Conservation (phyloP, 1,139 yeast genomes). For the Pichia kudriavzevii region DNA sequence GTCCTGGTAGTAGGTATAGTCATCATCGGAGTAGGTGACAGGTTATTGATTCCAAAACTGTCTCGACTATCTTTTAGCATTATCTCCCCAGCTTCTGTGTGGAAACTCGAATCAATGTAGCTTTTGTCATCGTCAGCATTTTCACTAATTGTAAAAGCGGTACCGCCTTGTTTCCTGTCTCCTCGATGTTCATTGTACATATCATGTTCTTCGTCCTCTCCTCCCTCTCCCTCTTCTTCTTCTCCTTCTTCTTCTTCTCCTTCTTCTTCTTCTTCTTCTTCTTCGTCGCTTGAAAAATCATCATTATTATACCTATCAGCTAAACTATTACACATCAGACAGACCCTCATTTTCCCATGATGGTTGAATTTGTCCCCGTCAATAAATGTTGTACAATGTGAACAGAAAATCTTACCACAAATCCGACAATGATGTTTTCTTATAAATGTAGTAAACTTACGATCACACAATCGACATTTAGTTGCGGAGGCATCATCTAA, state of each 20-base stretch:
- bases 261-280: constrained; percentile 21
- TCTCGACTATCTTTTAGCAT: too few species aligned
- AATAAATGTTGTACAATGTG: constrained; percentile 73
- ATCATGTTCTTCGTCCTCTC: constrained; percentile 1
- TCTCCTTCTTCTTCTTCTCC: neutral
- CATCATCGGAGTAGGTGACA: constrained; percentile 73
- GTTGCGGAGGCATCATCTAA: constrained; percentile 53
- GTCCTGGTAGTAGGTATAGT: constrained; percentile 77
- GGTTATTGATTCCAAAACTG: too few species aligned
- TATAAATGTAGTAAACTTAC: constrained; percentile 59
- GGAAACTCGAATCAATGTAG: too few species aligned
- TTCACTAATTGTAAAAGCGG: too few species aligned
- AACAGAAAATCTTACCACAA: constrained; percentile 93
- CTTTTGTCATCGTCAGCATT: too few species aligned
- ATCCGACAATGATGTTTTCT: constrained; percentile 92
- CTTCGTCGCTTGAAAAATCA: constrained; percentile 57
- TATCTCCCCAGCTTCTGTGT: too few species aligned
- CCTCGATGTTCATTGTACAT: too few species aligned
- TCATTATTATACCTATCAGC: constrained; percentile 51
- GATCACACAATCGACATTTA: constrained; percentile 50
- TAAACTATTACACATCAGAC: constrained; percentile 65
- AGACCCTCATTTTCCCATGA: constrained; percentile 68
- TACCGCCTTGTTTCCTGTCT: too few species aligned
- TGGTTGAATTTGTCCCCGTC: constrained; percentile 68
- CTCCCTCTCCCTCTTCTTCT: constrained; percentile 5